A percentile compares a stretch with the other conserved stretches of the same genome.
Conservation (phyloP, 163 green algal genomes). For the Volvox carteri region DNA sequence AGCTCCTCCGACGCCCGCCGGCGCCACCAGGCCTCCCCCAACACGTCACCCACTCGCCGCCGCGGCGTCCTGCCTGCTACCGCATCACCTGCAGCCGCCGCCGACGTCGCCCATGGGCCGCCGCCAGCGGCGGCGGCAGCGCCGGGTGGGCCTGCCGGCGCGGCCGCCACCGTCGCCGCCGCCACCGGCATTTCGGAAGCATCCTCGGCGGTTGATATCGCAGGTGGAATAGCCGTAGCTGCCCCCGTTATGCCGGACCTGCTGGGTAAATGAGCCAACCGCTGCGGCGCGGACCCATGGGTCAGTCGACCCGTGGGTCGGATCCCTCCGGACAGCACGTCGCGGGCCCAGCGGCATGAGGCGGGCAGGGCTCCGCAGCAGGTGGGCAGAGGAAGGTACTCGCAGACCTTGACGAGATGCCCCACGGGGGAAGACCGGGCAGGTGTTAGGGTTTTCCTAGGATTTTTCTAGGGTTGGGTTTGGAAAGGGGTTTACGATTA, state of each 20-base stretch:
- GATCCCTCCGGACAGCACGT: background rate
- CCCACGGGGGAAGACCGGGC: background rate
- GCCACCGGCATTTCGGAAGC: no score
- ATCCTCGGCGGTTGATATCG: no score
- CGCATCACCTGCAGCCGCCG: background rate
- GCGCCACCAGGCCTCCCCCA: slow-evolving; percentile 12
- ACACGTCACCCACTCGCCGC: slow-evolving; percentile 1
- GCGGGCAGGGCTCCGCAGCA: slow-evolving; percentile 27
- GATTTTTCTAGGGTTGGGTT: no score
- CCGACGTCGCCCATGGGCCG: no score
- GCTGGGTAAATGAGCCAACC: no score
- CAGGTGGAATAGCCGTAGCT: no score
- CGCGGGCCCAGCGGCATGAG: slow-evolving; percentile 4
- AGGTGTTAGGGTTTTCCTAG: no score
- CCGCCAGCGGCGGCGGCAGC: background rate
- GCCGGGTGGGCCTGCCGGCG: background rate
- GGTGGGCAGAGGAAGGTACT: slow-evolving; percentile 11
- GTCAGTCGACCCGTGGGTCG: background rate
- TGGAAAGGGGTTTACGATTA: no score
- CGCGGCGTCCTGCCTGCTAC: no score
- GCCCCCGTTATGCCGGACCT: no score
- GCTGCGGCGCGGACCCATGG: no score
- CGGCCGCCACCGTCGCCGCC: background rate
- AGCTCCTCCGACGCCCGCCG: background rate
- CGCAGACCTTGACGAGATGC: slow-evolving; percentile 8